phyloP scores from a whole-genome alignment of 129 eudicot species.

The Flaveria trinervia region DNA sequence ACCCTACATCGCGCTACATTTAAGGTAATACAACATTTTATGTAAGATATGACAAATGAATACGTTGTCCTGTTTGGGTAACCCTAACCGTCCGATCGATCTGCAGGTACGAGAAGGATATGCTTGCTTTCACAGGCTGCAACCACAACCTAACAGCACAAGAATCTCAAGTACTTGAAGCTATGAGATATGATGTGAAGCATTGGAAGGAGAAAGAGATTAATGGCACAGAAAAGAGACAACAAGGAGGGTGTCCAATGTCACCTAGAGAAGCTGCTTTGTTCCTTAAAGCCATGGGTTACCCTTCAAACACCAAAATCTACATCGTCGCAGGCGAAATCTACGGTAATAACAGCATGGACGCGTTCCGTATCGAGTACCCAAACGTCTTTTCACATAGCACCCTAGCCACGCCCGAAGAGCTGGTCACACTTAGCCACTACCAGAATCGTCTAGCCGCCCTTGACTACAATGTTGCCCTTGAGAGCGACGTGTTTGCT shows the following conservation, averaged over 20 bases:
- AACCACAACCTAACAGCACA: constrained; percentile 64
- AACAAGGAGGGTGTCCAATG: constrained; percentile 92
- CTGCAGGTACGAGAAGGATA: constrained; percentile 76
- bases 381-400: constrained; percentile 77
- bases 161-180: constrained; percentile 69
- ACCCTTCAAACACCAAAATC: constrained; percentile 67
- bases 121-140: constrained; percentile 98
- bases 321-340: constrained; percentile 92
- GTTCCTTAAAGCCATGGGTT: constrained; percentile 91
- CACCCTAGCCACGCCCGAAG: constrained; percentile 74
- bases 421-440: constrained; percentile 52
- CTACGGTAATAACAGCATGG: constrained; percentile 74
- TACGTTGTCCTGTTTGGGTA: background rate
- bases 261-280: constrained; percentile 92
- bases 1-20: constrained; percentile 80
- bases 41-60: background rate
- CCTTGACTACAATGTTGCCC: constrained; percentile 78
- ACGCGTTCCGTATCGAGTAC: constrained; percentile 55
- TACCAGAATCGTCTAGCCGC: constrained; percentile 93
- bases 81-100: background rate
- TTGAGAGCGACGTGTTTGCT: constrained; percentile 78
- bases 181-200: constrained; percentile 69
- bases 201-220: constrained; percentile 98
- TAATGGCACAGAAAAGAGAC: constrained; percentile 60
- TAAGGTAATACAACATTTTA: constrained; percentile 48